Evolutionary conservation across 306 rosid genomes (phyloP), one percentile per base, ranked within the genome.

Genomic region (Cyamopsis tetragonoloba): DNA sequence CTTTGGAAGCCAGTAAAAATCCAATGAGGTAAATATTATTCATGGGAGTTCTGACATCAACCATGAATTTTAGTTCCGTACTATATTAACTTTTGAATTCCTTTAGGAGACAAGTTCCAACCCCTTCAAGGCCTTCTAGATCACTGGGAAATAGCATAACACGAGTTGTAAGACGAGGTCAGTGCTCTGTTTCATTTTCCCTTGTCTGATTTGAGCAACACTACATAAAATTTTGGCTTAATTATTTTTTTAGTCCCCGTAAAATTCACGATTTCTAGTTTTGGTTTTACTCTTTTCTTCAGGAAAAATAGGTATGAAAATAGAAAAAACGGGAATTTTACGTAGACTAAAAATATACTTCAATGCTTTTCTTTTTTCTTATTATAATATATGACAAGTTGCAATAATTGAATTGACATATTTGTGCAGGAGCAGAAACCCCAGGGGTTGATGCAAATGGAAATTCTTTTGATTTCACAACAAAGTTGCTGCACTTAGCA

Each of bases 1-100:
- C 97, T 24, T 81, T 95, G 75, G 99, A 95, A 83, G 99, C 99
- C 72, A 95, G 95, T 86, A 95, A 95, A 83, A 95, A 90, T 65
- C 99, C 99, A 42, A 95, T 86, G 96, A 95, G 99, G 99, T 89
- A 82, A 77, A 18, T 72, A n/a, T n/a, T n/a, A n/a, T 60, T 66
- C 22, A 27, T 26, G 28, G 18, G 9, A 61, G 41, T 38, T 66
- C 59, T 43, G 15, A 68, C 46, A 26, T 58, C 46, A 20, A 44
- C 41, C 67, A 48, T 51, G 61, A 18, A 51, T 44, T 72, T 61
- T 2, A 19, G 37, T 53, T 30, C 20, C 27, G 4, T 44, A 62
- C 57, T 2, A 50, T 50, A 30, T 43, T 62, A 24, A 76, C 50
- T 35, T 46, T 43, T 39, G 31, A 24, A 10, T 58, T 72, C 26